These are phyloP conservation scores for Boletus speciosus DNA, from an alignment of 768 basidiomycete genomes.

Conservation along the genomic window DNA sequence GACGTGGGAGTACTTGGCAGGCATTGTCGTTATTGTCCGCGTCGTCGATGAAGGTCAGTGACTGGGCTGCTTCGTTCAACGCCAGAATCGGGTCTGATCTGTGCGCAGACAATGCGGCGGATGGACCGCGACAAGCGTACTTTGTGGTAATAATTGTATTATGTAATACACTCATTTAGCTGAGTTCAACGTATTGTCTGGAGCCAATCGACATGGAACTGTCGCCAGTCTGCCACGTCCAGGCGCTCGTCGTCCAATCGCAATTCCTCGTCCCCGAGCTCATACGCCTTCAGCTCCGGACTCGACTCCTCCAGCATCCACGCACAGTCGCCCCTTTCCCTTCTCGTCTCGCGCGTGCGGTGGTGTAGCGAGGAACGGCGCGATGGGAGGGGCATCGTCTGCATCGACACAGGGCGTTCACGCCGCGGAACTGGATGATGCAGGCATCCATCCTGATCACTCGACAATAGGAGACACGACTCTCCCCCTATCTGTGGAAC, in stretches of 20 bases:
- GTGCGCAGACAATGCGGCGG: conserved; percentile 15
- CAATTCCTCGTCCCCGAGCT: conserved; percentile 32
- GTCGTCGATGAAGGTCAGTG: conserved; percentile 3
- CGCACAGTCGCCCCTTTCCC: conserved; percentile 34
- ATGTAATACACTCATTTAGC: conserved; percentile 11
- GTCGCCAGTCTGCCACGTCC: conserved; percentile 44
- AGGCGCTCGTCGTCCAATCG: conserved; percentile 2
- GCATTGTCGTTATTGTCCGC: conserved; percentile 39
- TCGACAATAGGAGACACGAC: conserved; percentile 42
- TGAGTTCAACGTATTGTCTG: conserved; percentile 6
- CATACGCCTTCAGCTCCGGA: conserved; percentile 22
- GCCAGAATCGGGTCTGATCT: conserved; percentile 9
- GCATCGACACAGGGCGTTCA: conserved; percentile 32
- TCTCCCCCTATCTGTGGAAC: conserved; percentile 35
- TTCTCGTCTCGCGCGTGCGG: conserved; percentile 20
- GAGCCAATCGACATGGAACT: conserved; percentile 50
- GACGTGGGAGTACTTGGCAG: conserved; percentile 72
- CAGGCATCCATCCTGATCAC: conserved; percentile 28
- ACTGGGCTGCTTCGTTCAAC: background rate
- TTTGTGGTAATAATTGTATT: conserved; percentile 4
- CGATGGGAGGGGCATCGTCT: conserved; percentile 32
- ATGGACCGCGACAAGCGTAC: background rate
- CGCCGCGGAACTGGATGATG: conserved; percentile 22
- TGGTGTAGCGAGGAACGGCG: conserved; percentile 26
- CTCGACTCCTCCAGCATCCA: conserved; percentile 42